phyloP scores from a whole-genome alignment of 2,329 filamentous ascomycete genomes.

The Cladophialophora exuberans region DNA sequence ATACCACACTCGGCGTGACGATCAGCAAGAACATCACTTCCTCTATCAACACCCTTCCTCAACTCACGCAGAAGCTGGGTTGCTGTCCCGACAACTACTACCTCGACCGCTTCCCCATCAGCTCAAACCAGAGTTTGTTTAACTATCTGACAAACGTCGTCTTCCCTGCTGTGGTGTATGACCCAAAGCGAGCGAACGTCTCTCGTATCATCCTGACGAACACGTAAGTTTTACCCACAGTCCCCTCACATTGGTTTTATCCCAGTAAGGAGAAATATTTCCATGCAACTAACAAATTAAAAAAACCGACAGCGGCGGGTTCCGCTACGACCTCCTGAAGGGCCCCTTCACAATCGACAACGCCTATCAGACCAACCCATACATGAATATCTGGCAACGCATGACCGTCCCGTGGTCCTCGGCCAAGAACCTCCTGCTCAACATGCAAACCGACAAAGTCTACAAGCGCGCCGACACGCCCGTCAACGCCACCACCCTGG shows the following conservation, averaged over 20 bases:
- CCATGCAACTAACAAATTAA: too few species aligned
- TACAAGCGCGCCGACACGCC: slow-evolving; percentile 27
- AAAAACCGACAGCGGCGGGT: too few species aligned
- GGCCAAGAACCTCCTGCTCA: slow-evolving; percentile 37
- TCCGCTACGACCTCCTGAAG: slow-evolving; percentile 66
- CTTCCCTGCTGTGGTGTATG: slow-evolving; percentile 57
- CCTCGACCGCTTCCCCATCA: slow-evolving; percentile 58
- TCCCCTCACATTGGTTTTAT: too few species aligned
- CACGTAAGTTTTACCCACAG: too few species aligned
- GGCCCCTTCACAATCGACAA: slow-evolving; percentile 61
- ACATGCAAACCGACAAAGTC: slow-evolving; percentile 37
- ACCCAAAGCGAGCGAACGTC: slow-evolving; percentile 52
- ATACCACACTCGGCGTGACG: slow-evolving; percentile 51
- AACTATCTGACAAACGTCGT: slow-evolving; percentile 54
- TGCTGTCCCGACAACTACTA: slow-evolving; percentile 66
- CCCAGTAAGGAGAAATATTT: too few species aligned
- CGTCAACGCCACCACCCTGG: slow-evolving; percentile 29
- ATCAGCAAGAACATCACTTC: slow-evolving; percentile 56
- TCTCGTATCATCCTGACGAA: slow-evolving; percentile 64
- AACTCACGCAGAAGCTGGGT: slow-evolving; percentile 60
- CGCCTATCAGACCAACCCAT: slow-evolving; percentile 35
- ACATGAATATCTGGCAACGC: slow-evolving; percentile 37
- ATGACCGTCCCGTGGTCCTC: slow-evolving; percentile 38
- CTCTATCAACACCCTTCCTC: slow-evolving; percentile 54
- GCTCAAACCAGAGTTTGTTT: slow-evolving; percentile 59